Percentiles rank a stretch among this genome's conserved stretches.
Evolutionary conservation across 78 protist species (phyloP).

Genomic region (Dictyostelium purpureum): DNA sequence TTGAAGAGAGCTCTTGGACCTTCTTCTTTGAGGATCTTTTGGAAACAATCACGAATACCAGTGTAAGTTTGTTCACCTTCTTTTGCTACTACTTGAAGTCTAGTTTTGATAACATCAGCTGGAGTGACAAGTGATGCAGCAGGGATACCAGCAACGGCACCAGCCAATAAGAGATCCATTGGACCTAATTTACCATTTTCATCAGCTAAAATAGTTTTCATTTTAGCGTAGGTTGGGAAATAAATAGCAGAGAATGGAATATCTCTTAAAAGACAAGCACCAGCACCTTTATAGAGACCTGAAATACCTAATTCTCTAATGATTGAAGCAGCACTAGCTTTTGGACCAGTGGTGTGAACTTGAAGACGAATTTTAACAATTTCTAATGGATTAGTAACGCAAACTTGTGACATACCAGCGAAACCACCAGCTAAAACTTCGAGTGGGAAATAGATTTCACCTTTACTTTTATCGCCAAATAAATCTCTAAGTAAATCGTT

Average conservation of each 20-base stretch:
- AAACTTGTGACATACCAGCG: slow-evolving; percentile 89
- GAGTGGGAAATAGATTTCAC: slow-evolving; percentile 84
- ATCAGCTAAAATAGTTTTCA: slow-evolving; percentile 78
- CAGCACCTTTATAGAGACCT: slow-evolving; percentile 90
- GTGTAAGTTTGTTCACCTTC: slow-evolving; percentile 83
- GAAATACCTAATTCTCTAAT: slow-evolving; percentile 75
- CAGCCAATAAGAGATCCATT: slow-evolving; percentile 74
- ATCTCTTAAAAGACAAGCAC: slow-evolving; percentile 88
- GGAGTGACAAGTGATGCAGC: slow-evolving; percentile 87
- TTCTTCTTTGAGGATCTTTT: slow-evolving; percentile 73
- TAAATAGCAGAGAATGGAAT: slow-evolving; percentile 91
- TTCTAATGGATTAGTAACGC: slow-evolving; percentile 90
- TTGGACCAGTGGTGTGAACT: slow-evolving; percentile 52
- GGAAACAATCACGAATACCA: slow-evolving; percentile 84
- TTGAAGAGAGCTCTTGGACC: slow-evolving; percentile 87
- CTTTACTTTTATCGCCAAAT: slow-evolving; percentile 79
- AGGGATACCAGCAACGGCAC: slow-evolving; percentile 87
- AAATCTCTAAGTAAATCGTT: slow-evolving; percentile 82
- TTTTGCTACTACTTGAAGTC: slow-evolving; percentile 88
- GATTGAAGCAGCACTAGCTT: slow-evolving; percentile 46
- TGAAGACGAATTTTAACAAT: slow-evolving; percentile 92
- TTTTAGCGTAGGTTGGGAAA: slow-evolving; percentile 87
- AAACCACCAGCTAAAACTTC: slow-evolving; percentile 88
- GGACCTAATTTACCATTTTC: slow-evolving; percentile 74
- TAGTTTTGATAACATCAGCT: slow-evolving; percentile 89